Conservation (phyloP, 2,329 filamentous ascomycete genomes). For the Epichloe gansuensis region DNA sequence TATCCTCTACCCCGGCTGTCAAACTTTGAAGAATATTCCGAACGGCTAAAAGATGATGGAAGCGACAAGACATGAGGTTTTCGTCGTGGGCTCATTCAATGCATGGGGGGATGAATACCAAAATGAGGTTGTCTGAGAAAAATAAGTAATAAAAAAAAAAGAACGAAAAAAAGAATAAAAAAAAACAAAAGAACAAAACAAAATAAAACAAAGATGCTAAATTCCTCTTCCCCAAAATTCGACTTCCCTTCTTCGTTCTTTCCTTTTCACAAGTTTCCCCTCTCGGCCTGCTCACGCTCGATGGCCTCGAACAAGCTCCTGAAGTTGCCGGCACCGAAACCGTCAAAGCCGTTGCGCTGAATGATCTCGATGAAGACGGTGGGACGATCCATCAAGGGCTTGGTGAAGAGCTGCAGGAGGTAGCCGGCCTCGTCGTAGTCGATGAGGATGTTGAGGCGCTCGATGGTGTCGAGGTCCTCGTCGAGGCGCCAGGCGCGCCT, state of each 20-base stretch:
- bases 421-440: slow-evolving; percentile 93
- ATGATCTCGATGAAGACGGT: slow-evolving; percentile 97
- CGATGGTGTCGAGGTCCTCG: slow-evolving; percentile 68
- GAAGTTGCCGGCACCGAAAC: slow-evolving; percentile 92
- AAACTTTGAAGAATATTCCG: too few relatives aligned
- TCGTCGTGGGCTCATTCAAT: slow-evolving; percentile 4
- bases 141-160: neutral
- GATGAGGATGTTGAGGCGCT: slow-evolving; percentile 75
- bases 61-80: neutral
- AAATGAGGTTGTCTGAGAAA: neutral
- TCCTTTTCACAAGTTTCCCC: slow-evolving; percentile 58
- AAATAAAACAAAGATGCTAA: neutral
- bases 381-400: slow-evolving; percentile 85
- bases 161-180: neutral
- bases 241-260: neutral
- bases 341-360: slow-evolving; percentile 78
- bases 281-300: slow-evolving; percentile 77
- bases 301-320: slow-evolving; percentile 92
- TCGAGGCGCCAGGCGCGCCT: slow-evolving; percentile 50
- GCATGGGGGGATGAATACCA: slow-evolving; percentile 1
- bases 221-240: too few relatives aligned
- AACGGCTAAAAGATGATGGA: neutral
- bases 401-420: slow-evolving; percentile 63
- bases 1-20: too few relatives aligned
- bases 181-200: neutral